Evolutionary conservation across 2,329 filamentous ascomycete genomes (phyloP).

Genomic region (Xenoacremonium recifei): DNA sequence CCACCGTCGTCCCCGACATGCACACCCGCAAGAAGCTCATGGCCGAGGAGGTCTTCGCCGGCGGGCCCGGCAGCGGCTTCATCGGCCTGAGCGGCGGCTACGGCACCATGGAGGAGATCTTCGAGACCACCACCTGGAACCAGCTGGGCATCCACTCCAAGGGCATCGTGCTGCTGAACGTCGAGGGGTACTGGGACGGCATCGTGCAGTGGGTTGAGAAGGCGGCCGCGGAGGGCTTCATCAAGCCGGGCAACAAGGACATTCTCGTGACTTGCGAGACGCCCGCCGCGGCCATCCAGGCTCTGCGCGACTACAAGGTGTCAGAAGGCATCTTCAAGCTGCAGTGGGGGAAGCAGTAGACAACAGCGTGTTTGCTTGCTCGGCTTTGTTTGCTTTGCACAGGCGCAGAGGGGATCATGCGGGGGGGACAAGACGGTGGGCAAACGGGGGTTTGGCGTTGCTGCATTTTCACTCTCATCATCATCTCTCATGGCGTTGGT

Average conservation of each 20-base stretch:
- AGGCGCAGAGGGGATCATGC: no score
- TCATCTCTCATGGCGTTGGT: no score
- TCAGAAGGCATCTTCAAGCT: constrained; percentile 75
- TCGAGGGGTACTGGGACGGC: constrained; percentile 90
- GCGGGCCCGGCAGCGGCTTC: constrained; percentile 83
- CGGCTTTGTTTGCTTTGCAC: no score
- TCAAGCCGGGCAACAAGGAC: constrained; percentile 64
- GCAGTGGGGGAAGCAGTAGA: constrained; percentile 71
- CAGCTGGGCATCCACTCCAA: constrained; percentile 87
- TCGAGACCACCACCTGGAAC: constrained; percentile 91
- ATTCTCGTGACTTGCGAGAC: constrained; percentile 78
- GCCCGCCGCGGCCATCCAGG: constrained; percentile 69
- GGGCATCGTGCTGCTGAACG: constrained; percentile 79
- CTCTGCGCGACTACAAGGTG: constrained; percentile 71
- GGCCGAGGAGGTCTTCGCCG: constrained; percentile 81
- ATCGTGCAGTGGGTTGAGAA: constrained; percentile 78
- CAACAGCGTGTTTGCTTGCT: no score
- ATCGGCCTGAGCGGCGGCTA: constrained; percentile 87
- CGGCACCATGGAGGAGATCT: constrained; percentile 93
- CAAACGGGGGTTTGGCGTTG: no score
- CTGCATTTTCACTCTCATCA: no score
- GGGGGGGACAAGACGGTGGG: no score
- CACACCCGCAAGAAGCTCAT: constrained; percentile 94
- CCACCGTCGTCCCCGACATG: constrained; percentile 92
- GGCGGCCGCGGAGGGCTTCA: constrained; percentile 74